Conservation (phyloP, 768 basidiomycete genomes). For the Pholiota molesta region DNA sequence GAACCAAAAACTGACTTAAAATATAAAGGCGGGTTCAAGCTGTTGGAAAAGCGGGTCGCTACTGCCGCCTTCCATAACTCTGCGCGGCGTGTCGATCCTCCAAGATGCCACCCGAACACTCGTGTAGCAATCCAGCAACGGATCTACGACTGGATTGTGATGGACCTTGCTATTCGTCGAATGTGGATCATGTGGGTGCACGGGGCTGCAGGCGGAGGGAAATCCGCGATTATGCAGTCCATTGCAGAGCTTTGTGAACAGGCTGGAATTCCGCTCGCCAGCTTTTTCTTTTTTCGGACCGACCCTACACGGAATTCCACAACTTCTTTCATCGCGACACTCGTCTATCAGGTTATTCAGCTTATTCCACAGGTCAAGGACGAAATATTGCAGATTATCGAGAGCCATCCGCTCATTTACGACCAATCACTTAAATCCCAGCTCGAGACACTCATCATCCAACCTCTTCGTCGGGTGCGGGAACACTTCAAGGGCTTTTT, state of each 20-base stretch:
- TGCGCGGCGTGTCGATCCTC: too few species aligned
- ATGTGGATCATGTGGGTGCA: neutral
- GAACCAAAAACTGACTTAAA: too few species aligned
- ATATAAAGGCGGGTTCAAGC: too few species aligned
- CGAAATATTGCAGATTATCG: neutral
- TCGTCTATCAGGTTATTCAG: neutral
- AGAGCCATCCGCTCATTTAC: slow-evolving; percentile 14
- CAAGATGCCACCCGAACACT: too few species aligned
- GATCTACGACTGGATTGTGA: neutral
- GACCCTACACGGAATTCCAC: neutral
- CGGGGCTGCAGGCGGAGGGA: neutral
- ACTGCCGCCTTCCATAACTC: too few species aligned
- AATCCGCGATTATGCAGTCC: neutral
- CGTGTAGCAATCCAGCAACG: too few species aligned
- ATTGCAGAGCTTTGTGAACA: neutral
- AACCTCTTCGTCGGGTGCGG: neutral
- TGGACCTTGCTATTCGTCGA: too few species aligned
- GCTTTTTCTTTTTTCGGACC: neutral
- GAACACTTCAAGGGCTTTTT: neutral
- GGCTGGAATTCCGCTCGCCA: neutral
- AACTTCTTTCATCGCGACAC: neutral
- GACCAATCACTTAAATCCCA: slow-evolving; percentile 12
- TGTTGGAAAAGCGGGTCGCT: too few species aligned
- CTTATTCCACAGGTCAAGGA: neutral
- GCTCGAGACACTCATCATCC: slow-evolving; percentile 9